Evolutionary conservation across 208 protist species (phyloP), one percentile per base, ranked within the genome.

Genomic region (Leishmania major): DNA sequence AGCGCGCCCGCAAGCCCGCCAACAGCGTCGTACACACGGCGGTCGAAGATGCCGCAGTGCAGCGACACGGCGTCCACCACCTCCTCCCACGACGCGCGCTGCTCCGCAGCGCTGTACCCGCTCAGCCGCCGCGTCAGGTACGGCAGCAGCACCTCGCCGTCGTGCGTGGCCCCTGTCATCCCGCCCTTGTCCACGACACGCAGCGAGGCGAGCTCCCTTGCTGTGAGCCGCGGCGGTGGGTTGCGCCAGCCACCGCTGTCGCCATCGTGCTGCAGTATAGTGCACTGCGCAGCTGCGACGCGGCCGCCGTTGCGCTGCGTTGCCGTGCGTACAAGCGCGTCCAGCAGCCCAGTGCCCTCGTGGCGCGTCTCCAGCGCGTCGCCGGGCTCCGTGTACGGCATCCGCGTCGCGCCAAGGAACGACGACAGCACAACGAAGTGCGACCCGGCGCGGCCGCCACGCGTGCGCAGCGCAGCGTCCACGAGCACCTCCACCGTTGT

Each of bases 261-360:
- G 73, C 3, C 47, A 4, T 3, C 35, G 70, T 35, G 37, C 43
- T 47, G 70, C 17, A 88, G 60, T 37, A 89, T 64, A 37, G 79
- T 84, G 70, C 86, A 89, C 76, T 89, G 86, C 31, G 84, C 86
- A 22, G 79, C 86, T 11, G 79, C 77, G 75, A 89, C 86, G 53
- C 86, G 86, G 22, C 86, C 86, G n/a, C 81, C 74, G 79, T 89
- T 89, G 59, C 62, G 79, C n/a, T 49, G 40, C 59, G 70, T 82
- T 28, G 82, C 75, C 10, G 78, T 84, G 64, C 59, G 31, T 57
- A 89, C 75, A 60, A 89, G 77, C 59, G 79, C 74, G 57, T 83
- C 79, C 51, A 89, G 53, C 43, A 82, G 78, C 40, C 78, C 78
- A 3, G 28, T 70, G 35, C 78, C 78, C 53, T 35, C 57, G 45